Base-by-base conservation (phyloP, 495 filamentous ascomycete genomes). In the Barbatosphaeria neglecta region DNA sequence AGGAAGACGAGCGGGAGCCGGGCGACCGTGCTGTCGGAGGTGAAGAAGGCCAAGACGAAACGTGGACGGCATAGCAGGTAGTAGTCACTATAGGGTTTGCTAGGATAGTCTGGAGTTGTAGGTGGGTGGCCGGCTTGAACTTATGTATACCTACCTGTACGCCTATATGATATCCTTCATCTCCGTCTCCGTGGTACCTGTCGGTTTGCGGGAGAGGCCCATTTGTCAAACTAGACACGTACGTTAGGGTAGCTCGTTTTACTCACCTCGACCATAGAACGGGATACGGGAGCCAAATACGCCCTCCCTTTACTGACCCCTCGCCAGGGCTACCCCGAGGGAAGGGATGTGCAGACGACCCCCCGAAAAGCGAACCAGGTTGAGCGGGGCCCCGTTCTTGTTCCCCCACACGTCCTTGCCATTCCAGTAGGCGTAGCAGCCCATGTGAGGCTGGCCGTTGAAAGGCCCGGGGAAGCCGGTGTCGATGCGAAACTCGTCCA, bases 21-120 rank as follows among this genome's bases (percentile, higher is more conserved):
- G 77, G 51, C 87, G 83, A 35, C 87, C 65, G 49, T 87, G 80
- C 44, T 80, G 75, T 86, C 59, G 50, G 73, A 84, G 6, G 66
- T 78, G 0, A 70, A 68, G 50, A 86, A 82, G 33, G 80, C 63
- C 4, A 72, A 77, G 2, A 84, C 84, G 59, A 88, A 88, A 55
- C 81, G 84, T 82, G 88, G 77, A 59, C 88, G 31, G 31, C 31
- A 35, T n/a, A 35, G 31, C 31, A 35, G n/a, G 37, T 10, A 11
- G 19, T 24, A 42, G 22, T 20, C 22, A 2, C 18, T 22, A 5
- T 41, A 19, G 15, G 39, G 11, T 41, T 4, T n/a, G n/a, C n/a
- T n/a, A n/a, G n/a, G n/a, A n/a, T n/a, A n/a, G n/a, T n/a, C n/a
- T n/a, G n/a, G n/a, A n/a, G n/a, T n/a, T n/a, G n/a, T n/a, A n/a